These are phyloP conservation scores for Mediolabrus comicus DNA, from an alignment of 108 stramenopile species.

Conservation along the genomic window DNA sequence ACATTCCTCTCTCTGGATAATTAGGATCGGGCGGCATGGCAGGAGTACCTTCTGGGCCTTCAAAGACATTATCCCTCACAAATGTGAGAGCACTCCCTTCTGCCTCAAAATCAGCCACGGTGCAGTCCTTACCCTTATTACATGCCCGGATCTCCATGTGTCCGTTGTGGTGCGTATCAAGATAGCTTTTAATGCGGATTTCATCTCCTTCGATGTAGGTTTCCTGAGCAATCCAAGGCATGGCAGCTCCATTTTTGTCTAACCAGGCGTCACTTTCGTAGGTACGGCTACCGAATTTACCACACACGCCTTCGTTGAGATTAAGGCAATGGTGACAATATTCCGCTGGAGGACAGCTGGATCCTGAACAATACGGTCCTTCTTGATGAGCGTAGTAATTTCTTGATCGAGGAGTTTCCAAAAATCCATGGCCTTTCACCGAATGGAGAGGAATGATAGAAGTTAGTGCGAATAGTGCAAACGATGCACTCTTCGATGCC, in stretches of 20 bases:
- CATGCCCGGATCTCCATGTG: constrained; percentile 35
- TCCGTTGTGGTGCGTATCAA: constrained; percentile 30
- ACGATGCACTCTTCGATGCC: background rate
- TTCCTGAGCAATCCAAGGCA: constrained; percentile 31
- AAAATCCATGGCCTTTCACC: constrained; percentile 6
- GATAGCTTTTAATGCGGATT: constrained; percentile 8
- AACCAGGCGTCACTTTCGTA: constrained; percentile 14
- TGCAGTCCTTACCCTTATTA: constrained; percentile 4
- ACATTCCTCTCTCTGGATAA: constrained; percentile 38
- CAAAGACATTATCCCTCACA: constrained; percentile 26
- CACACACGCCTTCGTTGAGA: constrained; percentile 23
- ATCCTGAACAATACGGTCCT: background rate
- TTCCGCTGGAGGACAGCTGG: constrained; percentile 30
- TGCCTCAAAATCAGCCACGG: constrained; percentile 21
- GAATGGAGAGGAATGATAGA: background rate
- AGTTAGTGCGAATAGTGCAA: background rate
- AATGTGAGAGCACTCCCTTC: constrained; percentile 30
- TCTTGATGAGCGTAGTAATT: constrained; percentile 7
- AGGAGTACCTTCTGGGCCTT: constrained; percentile 14
- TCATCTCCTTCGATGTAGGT: constrained; percentile 16
- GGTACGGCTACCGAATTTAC: background rate
- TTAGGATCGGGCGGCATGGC: constrained; percentile 21
- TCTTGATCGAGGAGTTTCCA: constrained; percentile 11
- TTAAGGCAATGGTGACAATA: constrained; percentile 40
- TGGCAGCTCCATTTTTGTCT: constrained; percentile 12